Evolutionary conservation across 139 green algal species (phyloP), one percentile per base, ranked within the genome.

Genomic region (Coccomyxa sp.): DNA sequence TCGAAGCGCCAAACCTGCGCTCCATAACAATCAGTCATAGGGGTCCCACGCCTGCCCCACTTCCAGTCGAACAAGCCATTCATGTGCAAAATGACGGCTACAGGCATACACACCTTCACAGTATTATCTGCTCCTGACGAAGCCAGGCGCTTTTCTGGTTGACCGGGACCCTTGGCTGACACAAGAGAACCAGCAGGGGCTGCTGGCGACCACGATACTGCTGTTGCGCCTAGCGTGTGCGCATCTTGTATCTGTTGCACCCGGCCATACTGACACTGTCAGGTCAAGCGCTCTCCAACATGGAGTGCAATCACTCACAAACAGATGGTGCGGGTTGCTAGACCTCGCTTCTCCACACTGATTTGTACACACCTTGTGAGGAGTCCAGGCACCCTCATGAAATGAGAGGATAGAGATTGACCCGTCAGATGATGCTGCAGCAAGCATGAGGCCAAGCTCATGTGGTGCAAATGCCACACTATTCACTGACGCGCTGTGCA

Each of bases 201-300:
- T 17, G 93, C 90, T n/a, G 97, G 97, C 0, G 95, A 91, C 95
- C 96, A 99, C 21, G 90, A 95, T 0, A 99, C 95, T 0, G 92
- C 91, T 38, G 91, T 98, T 60, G 86, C 92, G 0, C 96, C 96
- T 11, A 98, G 87, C 13, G 92, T 85, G 87, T 99, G 96, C 0
- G 83, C 83, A 68, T 68, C 58, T 66, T 79, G 78, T 58, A 83
- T 79, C 80, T 83, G 80, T 25, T 3, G 3, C 66, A 27, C 38
- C 38, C 38, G 38, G 38, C 38, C 38, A 51, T n/a, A 51, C 7
- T 51, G 38, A 51, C 3, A 51, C 3, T 51, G 38, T 51, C 38
- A 51, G 38, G 76, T 67, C 67, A 79, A 21, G 57, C 28, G 28
- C 58, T 51, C n/a, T 21, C 14, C 25, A 82, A 59, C 10, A 25